Percentiles rank a stretch among this genome's conserved stretches.
These are phyloP conservation scores for Cyanodermella asteris DNA, from an alignment of 2,329 filamentous ascomycete genomes.

Conservation along the genomic window DNA sequence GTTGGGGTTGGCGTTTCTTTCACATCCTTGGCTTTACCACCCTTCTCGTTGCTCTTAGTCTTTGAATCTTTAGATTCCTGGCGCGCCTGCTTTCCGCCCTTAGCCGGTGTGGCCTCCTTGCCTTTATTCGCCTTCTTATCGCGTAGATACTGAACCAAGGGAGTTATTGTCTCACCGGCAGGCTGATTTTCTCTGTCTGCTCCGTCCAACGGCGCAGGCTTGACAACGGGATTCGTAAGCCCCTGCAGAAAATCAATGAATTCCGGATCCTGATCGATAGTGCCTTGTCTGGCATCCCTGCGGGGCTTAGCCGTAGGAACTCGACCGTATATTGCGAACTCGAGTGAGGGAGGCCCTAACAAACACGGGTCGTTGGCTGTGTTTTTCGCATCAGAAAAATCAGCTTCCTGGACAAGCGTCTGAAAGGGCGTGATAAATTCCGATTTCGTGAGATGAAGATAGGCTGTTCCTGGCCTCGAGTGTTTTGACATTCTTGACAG, in stretches of 20 bases:
- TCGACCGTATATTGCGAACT: conserved; percentile 68
- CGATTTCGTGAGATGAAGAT: conserved; percentile 58
- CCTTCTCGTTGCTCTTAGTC: conserved; percentile 19
- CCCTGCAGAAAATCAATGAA: conserved; percentile 85
- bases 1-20: conserved; percentile 14
- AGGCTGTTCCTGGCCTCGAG: conserved; percentile 58
- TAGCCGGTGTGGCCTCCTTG: conserved; percentile 20
- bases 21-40: conserved; percentile 20
- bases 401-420: conserved; percentile 43
- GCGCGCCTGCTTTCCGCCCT: conserved; percentile 32
- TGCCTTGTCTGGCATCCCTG: conserved; percentile 69
- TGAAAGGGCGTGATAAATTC: conserved; percentile 45
- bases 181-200: conserved; percentile 26
- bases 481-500: conserved; percentile 52
- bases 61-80: conserved; percentile 43
- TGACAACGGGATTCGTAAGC: conserved; percentile 52
- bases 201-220: conserved; percentile 23
- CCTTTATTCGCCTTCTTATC: conserved; percentile 73
- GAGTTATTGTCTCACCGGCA: conserved; percentile 48
- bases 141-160: conserved; percentile 69
- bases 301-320: conserved; percentile 53
- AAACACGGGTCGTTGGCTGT: conserved; percentile 50
- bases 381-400: conserved; percentile 65
- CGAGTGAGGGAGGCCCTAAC: conserved; percentile 56
- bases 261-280: conserved; percentile 88